These are phyloP conservation scores for Phalaenopsis aphrodite DNA, from an alignment of 106 monocot genomes.

Conservation along the genomic window DNA sequence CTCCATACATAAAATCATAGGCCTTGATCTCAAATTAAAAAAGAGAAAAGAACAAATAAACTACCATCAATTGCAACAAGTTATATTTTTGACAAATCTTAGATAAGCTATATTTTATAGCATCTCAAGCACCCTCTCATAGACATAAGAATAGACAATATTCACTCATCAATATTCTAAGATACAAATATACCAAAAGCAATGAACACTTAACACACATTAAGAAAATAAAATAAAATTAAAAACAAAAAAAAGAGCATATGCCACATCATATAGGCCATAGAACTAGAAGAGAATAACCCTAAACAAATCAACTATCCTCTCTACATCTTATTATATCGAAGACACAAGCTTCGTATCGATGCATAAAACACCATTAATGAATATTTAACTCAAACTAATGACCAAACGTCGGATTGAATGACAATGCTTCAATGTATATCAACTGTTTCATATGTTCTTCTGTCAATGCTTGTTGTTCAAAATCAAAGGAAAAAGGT, in stretches of 20 bases:
- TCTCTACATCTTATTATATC: background rate
- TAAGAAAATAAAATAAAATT: background rate
- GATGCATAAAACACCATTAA: background rate
- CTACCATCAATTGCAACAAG: no score
- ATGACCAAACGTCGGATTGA: slow-evolving; percentile 40
- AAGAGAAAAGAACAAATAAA: no score
- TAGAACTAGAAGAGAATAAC: background rate
- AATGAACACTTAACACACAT: background rate
- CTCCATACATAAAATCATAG: no score
- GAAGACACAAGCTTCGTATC: background rate
- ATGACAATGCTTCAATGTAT: slow-evolving; percentile 64
- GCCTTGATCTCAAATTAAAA: no score
- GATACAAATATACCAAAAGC: slow-evolving; percentile 1
- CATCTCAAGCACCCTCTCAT: background rate
- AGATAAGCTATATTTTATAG: background rate
- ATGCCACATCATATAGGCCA: slow-evolving; percentile 1
- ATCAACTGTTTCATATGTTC: slow-evolving; percentile 96
- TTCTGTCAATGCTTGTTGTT: slow-evolving; percentile 64
- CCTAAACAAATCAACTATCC: background rate
- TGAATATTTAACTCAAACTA: background rate
- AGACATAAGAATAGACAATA: background rate
- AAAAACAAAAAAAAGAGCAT: background rate
- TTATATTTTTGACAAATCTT: background rate
- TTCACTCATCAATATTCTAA: background rate
- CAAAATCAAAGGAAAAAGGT: slow-evolving; percentile 94